These are phyloP conservation scores for Kuraishia hungarica DNA, from an alignment of 805 yeast genomes.

Conservation along the genomic window DNA sequence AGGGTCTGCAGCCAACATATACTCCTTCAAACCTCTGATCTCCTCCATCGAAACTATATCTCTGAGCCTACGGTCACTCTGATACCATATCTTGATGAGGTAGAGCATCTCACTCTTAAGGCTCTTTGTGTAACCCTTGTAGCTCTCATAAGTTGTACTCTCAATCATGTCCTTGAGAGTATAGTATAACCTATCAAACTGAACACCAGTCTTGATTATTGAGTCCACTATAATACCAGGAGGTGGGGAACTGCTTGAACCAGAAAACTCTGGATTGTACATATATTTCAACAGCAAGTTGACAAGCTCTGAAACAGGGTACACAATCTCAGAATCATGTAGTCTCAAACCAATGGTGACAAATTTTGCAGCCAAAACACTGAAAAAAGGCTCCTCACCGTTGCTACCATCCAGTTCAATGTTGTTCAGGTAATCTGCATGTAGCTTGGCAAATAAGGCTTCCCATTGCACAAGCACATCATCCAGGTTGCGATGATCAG, in stretches of 20 bases:
- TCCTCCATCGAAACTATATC: constrained; percentile 42
- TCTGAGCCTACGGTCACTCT: constrained; percentile 52
- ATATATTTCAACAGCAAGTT: constrained; percentile 56
- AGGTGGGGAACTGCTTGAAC: constrained; percentile 8
- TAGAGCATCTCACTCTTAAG: constrained; percentile 49
- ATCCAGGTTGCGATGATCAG: constrained; percentile 80
- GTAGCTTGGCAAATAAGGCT: constrained; percentile 49
- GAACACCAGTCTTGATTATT: constrained; percentile 55
- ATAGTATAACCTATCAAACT: constrained; percentile 58
- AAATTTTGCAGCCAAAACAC: constrained; percentile 29
- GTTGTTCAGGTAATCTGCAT: constrained; percentile 18
- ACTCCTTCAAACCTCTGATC: constrained; percentile 34
- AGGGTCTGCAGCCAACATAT: constrained; percentile 50
- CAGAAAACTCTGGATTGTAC: constrained; percentile 15
- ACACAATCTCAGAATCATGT: constrained; percentile 63
- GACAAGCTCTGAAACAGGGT: constrained; percentile 67
- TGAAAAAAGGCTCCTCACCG: constrained; percentile 28
- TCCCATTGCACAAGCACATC: constrained; percentile 81
- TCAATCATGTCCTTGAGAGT: constrained; percentile 55
- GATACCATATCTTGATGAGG: constrained; percentile 61
- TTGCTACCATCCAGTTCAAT: constrained; percentile 9
- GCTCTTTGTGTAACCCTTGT: constrained; percentile 31
- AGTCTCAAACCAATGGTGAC: constrained; percentile 48
- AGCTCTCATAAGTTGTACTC: constrained; percentile 44
- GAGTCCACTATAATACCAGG: constrained; percentile 53